A percentile compares a stretch with the other conserved stretches of the same genome.
phyloP scores from a whole-genome alignment of 108 stramenopile genomes.

The Nannochloropsis oceanica region DNA sequence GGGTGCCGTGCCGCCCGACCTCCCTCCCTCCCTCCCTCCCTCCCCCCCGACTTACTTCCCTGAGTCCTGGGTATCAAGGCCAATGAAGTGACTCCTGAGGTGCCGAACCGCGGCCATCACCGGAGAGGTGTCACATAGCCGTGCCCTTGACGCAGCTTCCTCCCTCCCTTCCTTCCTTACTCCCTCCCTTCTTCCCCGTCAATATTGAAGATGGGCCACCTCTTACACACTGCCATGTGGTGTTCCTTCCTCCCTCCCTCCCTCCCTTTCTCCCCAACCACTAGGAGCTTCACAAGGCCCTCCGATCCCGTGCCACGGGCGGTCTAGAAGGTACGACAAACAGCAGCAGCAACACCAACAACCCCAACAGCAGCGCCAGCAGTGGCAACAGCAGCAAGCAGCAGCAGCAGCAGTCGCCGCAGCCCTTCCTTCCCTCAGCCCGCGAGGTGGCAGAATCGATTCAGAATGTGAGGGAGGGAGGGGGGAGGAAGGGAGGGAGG shows the following conservation, averaged over 20 bases:
- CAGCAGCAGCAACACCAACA: neutral
- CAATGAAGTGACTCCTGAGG: neutral
- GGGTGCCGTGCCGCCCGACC: neutral
- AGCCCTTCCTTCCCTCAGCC: neutral
- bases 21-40: neutral
- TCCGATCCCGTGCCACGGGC: neutral
- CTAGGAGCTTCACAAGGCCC: neutral
- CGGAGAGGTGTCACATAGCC: neutral
- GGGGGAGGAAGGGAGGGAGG: no score
- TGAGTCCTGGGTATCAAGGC: neutral
- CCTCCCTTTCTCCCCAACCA: neutral
- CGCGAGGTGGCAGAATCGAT: neutral
- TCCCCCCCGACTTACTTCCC: neutral
- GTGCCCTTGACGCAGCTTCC: conserved; percentile 2
- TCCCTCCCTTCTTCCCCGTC: neutral
- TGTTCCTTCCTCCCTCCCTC: neutral
- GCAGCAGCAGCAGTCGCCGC: no score
- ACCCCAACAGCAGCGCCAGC: neutral
- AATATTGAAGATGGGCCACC: no score
- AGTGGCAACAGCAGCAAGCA: neutral
- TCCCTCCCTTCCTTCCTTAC: no score
- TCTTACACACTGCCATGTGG: neutral
- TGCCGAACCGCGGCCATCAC: conserved; percentile 2
- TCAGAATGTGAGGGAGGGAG: neutral
- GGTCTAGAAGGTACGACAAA: neutral